Base-by-base conservation (phyloP, 805 yeast genomes). In the Dipodascopsis uninucleata region DNA sequence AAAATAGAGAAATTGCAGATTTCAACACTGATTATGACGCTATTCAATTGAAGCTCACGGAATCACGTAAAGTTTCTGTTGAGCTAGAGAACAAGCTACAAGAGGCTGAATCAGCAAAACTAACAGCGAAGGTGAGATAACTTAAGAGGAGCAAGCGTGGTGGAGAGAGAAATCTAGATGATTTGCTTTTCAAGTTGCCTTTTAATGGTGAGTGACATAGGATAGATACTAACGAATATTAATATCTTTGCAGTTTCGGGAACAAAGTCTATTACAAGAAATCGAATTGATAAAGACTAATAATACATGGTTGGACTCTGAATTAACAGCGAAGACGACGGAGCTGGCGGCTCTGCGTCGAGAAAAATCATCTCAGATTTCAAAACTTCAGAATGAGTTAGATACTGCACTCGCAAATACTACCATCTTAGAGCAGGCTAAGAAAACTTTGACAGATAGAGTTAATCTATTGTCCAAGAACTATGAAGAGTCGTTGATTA, bases 401-500 rank as follows among this genome's bases (percentile, higher is more conserved):
- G 74, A 71, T 12, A 46, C 57, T 4, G 43, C 62, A n/a, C 61
- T 60, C 28, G 61, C 70, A 20, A 65, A 70, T 7, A 57, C 57
- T 26, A 43, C 51, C 9, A 47, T 64, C 3, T 51, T 63, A 2
- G 57, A 58, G 16, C 31, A 56, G 2, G 52, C 67, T 0, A 59
- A 61, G 33, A 68, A 68, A 4, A 58, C 60, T 14, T 49, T 75
- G 18, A 42, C 61, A 2, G 59, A 62, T 2, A 66, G 71, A 31
- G 59, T 71, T 31, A 61, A 65, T 2, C 69, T 70, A 2, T 54
- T 69, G 3, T 61, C 72, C 1, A 47, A 62, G 5, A 64, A 64
- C 36, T 59, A 73, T 52, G 74, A 79, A 47, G 62, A 68, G 37
- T 58, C 76, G 4, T 59, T 75, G 22, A 53, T 68, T 1, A 69